Base-by-base conservation (phyloP, 169 alveolate genomes). In the Plasmodium gonderi region DNA sequence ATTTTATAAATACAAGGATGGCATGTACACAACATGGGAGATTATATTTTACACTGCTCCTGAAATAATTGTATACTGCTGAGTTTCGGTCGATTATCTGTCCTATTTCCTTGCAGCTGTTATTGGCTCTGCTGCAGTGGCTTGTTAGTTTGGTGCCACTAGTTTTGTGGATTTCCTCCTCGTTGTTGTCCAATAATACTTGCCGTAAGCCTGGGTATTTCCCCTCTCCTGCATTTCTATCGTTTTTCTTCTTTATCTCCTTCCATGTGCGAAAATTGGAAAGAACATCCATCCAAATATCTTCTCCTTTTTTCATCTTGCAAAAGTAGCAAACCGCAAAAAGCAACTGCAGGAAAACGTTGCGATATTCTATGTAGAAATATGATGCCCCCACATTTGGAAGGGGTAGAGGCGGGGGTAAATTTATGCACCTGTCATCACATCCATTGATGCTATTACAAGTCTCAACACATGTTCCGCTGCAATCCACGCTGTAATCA, bases 21-120 rank as follows among this genome's bases (percentile, higher is more conserved):
- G 92, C 47, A 26, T 82, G 81, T 11, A 82, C 75, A 36, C 92
- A 82, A 45, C 92, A 82, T 5, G 92, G 92, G 9, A 82, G 36
- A 31, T 68, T 82, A 54, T 68, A 82, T 4, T 69, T 82, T 49
- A 60, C 8, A 38, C 14, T 29, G 12, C 74, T 33, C 49, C 76
- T 69, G 14, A 82, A 54, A 40, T 82, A 69, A 40, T 69, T 69
- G 23, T 29, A 23, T 33, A 82, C 38, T 69, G 29, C 68, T 64
- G 45, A 2, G 40, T 40, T 68, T 68, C n/a, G 9, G 42, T 54
- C 11, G 2, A 45, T 17, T 3, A 17, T 17, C 26, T 40, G 44
- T 79, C 75, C 17, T 36, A 14, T 20, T 54, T 5, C 67, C 20
- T 49, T 49, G 29, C 67, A 26, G 26, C 5, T 14, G 65, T 29